phyloP scores from a whole-genome alignment of 2,329 filamentous ascomycete species.

The Macroventuria anomochaeta region DNA sequence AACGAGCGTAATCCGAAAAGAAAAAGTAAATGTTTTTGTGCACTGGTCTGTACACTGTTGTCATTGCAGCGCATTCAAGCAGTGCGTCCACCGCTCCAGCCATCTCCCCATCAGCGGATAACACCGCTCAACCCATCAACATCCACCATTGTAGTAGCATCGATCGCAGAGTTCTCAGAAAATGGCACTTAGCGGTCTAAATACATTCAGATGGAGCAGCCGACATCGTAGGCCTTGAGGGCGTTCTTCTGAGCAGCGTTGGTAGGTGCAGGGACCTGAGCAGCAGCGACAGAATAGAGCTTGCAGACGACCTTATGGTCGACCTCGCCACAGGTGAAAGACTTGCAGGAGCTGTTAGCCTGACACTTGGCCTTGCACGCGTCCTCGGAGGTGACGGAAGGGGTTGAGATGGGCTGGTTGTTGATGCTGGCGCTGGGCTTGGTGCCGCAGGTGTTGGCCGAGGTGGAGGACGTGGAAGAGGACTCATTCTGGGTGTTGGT shows the following conservation, averaged over 20 bases:
- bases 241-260: slow-evolving; percentile 11
- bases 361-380: slow-evolving; percentile 19
- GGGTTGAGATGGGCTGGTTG: slow-evolving; percentile 17
- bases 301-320: slow-evolving; percentile 13
- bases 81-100: slow-evolving; percentile 4
- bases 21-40: neutral
- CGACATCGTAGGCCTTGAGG: slow-evolving; percentile 20
- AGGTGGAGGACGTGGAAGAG: neutral
- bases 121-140: neutral
- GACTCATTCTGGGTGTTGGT: too few relatives aligned
- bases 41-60: neutral
- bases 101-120: too few relatives aligned
- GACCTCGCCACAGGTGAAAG: slow-evolving; percentile 17
- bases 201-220: slow-evolving; percentile 22
- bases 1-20: neutral
- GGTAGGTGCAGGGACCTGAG: slow-evolving; percentile 16
- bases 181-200: too few relatives aligned
- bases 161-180: too few relatives aligned
- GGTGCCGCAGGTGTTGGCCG: slow-evolving; percentile 13
- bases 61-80: neutral
- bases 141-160: neutral
- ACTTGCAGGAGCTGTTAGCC: slow-evolving; percentile 19
- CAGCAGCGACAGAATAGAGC: slow-evolving; percentile 16
- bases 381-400: slow-evolving; percentile 14
- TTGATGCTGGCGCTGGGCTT: slow-evolving; percentile 9